Percentiles rank a stretch among this genome's conserved stretches.
These are phyloP conservation scores for Basipetospora chlamydospora DNA, from an alignment of 2,329 filamentous ascomycete species.

Conservation along the genomic window DNA sequence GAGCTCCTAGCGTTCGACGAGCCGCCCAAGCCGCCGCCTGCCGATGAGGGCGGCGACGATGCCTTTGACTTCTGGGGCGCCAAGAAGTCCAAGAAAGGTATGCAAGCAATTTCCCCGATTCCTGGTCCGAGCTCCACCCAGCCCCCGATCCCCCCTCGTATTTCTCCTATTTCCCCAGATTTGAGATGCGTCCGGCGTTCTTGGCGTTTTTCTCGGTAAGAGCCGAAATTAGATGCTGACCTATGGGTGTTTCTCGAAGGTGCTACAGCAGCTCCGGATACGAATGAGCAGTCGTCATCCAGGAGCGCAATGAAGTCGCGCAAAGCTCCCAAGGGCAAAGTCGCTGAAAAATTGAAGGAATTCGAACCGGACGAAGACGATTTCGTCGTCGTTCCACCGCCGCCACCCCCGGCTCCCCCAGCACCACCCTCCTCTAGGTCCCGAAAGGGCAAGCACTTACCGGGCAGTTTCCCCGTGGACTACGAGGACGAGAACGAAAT, in stretches of 20 bases:
- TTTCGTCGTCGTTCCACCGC: conserved; percentile 19
- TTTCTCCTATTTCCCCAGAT: not conserved
- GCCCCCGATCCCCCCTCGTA: not conserved
- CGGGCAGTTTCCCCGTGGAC: conserved; percentile 12
- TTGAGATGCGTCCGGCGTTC: not conserved
- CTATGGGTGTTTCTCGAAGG: conserved; percentile 33
- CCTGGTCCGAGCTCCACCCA: too few relatives aligned
- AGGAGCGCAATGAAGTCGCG: conserved; percentile 18
- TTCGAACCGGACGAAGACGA: conserved; percentile 31
- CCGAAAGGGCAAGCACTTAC: conserved; percentile 7
- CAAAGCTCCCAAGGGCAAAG: conserved; percentile 34
- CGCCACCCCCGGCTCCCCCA: conserved; percentile 23
- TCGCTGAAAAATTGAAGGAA: conserved; percentile 41
- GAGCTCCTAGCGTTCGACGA: conserved; percentile 21
- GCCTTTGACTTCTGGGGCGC: conserved; percentile 44
- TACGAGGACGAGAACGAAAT: conserved; percentile 35
- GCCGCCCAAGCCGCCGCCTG: conserved; percentile 9
- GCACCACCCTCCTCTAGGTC: conserved; percentile 9
- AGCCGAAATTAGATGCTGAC: conserved; percentile 35
- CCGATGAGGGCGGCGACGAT: conserved; percentile 19
- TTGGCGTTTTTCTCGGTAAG: conserved; percentile 8
- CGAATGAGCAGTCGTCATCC: conserved; percentile 25
- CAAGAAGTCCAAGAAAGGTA: conserved; percentile 31
- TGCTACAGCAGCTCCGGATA: conserved; percentile 19
- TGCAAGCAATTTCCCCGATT: too few relatives aligned